These are phyloP conservation scores for Violaceomyces palustris DNA, from an alignment of 1,284 basidiomycete genomes.

Conservation along the genomic window DNA sequence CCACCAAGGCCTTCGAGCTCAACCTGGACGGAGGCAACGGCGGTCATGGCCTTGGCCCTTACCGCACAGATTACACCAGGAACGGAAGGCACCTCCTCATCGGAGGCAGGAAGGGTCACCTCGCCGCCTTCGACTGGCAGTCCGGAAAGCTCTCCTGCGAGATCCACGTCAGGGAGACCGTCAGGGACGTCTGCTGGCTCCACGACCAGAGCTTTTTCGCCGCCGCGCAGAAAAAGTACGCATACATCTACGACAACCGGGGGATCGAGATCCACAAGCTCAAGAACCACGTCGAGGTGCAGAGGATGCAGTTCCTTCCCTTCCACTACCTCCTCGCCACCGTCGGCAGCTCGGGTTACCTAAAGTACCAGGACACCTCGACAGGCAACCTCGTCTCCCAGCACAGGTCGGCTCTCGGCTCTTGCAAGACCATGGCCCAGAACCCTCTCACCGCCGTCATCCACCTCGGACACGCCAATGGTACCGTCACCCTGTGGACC, in stretches of 20 bases:
- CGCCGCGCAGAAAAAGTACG: slow-evolving; percentile 93
- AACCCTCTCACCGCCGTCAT: slow-evolving; percentile 86
- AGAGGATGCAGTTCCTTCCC: slow-evolving; percentile 83
- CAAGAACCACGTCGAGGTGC: slow-evolving; percentile 76
- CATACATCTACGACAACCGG: slow-evolving; percentile 85
- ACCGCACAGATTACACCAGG: slow-evolving; percentile 74
- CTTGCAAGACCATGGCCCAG: slow-evolving; percentile 81
- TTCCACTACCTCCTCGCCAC: slow-evolving; percentile 91
- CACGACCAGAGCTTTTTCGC: slow-evolving; percentile 90
- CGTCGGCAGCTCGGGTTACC: slow-evolving; percentile 77
- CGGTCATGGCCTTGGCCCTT: slow-evolving; percentile 61
- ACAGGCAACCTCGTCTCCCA: slow-evolving; percentile 82
- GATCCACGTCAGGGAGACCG: slow-evolving; percentile 83
- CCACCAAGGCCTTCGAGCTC: slow-evolving; percentile 71
- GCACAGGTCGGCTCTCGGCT: slow-evolving; percentile 67
- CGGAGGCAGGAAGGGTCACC: slow-evolving; percentile 70
- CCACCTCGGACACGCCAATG: slow-evolving; percentile 73
- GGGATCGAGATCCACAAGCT: slow-evolving; percentile 83
- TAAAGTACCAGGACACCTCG: slow-evolving; percentile 96
- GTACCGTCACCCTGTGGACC: slow-evolving; percentile 89
- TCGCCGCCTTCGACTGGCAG: slow-evolving; percentile 94
- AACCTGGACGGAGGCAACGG: slow-evolving; percentile 65
- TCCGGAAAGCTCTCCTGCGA: slow-evolving; percentile 80
- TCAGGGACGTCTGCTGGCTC: slow-evolving; percentile 83
- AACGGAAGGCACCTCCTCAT: slow-evolving; percentile 70